phyloP scores from a whole-genome alignment of 495 filamentous ascomycete species.

The Penicillium verhagenii region DNA sequence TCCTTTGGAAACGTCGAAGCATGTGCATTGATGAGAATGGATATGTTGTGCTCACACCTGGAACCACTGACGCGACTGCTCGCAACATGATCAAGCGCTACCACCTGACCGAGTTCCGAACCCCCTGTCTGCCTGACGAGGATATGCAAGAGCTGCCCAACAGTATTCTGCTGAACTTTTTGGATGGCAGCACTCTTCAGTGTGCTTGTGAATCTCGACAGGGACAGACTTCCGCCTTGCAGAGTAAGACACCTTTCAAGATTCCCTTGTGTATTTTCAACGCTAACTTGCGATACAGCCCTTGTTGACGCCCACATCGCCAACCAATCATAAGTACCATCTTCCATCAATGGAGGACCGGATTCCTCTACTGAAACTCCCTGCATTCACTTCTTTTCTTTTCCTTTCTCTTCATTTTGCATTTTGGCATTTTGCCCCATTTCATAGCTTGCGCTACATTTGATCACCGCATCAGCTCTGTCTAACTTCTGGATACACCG shows the following conservation, averaged over 20 bases:
- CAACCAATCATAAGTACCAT: slow-evolving; percentile 18
- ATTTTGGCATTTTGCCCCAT: not conserved
- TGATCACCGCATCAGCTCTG: slow-evolving; percentile 5
- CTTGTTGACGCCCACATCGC: slow-evolving; percentile 30
- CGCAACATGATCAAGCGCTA: slow-evolving; percentile 67
- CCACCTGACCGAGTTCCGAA: slow-evolving; percentile 76
- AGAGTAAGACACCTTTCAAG: slow-evolving; percentile 51
- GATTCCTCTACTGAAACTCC: slow-evolving; percentile 4
- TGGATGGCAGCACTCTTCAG: slow-evolving; percentile 80
- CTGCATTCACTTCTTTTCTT: not conserved
- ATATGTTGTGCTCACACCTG: slow-evolving; percentile 67
- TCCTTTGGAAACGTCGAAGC: slow-evolving; percentile 87
- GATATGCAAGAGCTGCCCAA: slow-evolving; percentile 87
- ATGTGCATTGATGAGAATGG: slow-evolving; percentile 77
- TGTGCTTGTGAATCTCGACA: slow-evolving; percentile 78
- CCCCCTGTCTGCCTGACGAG: slow-evolving; percentile 77
- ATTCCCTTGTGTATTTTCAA: not conserved
- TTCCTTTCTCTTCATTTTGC: not conserved
- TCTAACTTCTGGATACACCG: slow-evolving; percentile 1
- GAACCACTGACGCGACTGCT: slow-evolving; percentile 43
- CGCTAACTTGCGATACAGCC: slow-evolving; percentile 15
- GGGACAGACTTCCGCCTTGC: slow-evolving; percentile 65
- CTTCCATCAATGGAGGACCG: slow-evolving; percentile 7
- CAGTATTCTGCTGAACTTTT: slow-evolving; percentile 79
- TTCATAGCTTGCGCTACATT: slow-evolving; percentile 5